Conservation (phyloP, 176 grass and related monocot species). For the Cymbopogon citratus region DNA sequence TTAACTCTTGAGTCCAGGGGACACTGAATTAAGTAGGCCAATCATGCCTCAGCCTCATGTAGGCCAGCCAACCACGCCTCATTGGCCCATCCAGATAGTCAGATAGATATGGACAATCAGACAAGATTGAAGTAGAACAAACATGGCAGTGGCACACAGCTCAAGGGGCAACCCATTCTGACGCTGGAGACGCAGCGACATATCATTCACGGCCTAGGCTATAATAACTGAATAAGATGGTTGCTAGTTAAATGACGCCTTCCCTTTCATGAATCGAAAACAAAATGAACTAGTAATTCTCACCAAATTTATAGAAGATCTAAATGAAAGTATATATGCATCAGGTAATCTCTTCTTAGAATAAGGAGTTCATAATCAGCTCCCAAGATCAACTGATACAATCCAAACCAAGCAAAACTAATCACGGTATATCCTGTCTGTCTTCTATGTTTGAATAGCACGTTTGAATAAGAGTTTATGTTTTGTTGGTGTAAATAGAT, state of each 20-base stretch:
- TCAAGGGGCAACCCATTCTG: background rate
- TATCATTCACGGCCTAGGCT: no score
- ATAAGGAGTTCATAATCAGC: background rate
- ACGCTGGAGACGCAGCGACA: background rate
- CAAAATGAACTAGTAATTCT: background rate
- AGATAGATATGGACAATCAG: background rate
- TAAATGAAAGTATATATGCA: background rate
- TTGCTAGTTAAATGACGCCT: background rate
- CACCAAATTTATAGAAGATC: background rate
- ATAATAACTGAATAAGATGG: background rate
- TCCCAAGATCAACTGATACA: background rate
- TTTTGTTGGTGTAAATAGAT: no score
- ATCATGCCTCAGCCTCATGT: accelerated
- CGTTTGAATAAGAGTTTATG: no score
- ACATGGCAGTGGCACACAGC: background rate
- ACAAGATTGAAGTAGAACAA: background rate
- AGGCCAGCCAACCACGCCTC: background rate
- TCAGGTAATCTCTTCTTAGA: background rate
- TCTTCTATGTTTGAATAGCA: no score
- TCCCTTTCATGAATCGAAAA: background rate
- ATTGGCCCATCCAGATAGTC: background rate
- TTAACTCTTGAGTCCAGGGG: background rate
- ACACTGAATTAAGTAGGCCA: background rate
- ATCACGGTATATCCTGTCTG: background rate
- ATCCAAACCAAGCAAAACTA: background rate